These are phyloP conservation scores for Amanita exitialis DNA, from an alignment of 768 basidiomycete genomes.

Conservation along the genomic window DNA sequence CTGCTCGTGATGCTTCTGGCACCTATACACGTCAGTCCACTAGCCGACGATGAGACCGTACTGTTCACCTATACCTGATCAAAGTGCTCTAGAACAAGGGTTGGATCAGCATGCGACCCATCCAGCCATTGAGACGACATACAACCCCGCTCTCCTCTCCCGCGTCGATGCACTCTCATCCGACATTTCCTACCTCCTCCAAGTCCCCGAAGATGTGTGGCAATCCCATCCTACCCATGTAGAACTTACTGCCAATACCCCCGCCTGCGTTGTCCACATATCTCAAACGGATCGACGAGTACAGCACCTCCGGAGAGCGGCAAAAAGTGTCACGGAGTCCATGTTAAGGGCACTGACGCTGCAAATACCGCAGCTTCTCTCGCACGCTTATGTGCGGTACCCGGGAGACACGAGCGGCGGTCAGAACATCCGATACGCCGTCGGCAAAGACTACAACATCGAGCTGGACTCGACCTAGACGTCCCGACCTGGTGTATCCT, in stretches of 20 bases:
- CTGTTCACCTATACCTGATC: not conserved
- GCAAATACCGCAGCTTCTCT: slow-evolving; percentile 43
- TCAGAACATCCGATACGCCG: slow-evolving; percentile 50
- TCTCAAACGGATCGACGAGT: slow-evolving; percentile 37
- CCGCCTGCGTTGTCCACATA: slow-evolving; percentile 45
- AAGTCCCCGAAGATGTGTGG: slow-evolving; percentile 42
- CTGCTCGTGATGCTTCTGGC: slow-evolving; percentile 74
- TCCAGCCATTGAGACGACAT: slow-evolving; percentile 54
- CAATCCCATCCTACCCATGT: slow-evolving; percentile 43
- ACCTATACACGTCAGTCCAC: slow-evolving; percentile 59
- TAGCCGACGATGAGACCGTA: not conserved
- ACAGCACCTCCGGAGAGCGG: not conserved
- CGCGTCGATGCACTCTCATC: slow-evolving; percentile 49
- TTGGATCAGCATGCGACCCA: slow-evolving; percentile 52
- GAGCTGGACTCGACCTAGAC: slow-evolving; percentile 21
- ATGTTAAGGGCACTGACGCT: not conserved
- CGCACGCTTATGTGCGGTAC: slow-evolving; percentile 79
- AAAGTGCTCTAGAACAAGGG: slow-evolving; percentile 45
- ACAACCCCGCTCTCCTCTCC: slow-evolving; percentile 60
- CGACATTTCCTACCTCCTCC: slow-evolving; percentile 58
- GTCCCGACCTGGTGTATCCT: slow-evolving; percentile 43
- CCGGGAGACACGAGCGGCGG: slow-evolving; percentile 77
- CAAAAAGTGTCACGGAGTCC: not conserved
- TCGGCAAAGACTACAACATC: slow-evolving; percentile 61
- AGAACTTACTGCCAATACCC: slow-evolving; percentile 28